phyloP scores from a whole-genome alignment of 2,329 filamentous ascomycete genomes.

The Cadophora luteo-olivacea region DNA sequence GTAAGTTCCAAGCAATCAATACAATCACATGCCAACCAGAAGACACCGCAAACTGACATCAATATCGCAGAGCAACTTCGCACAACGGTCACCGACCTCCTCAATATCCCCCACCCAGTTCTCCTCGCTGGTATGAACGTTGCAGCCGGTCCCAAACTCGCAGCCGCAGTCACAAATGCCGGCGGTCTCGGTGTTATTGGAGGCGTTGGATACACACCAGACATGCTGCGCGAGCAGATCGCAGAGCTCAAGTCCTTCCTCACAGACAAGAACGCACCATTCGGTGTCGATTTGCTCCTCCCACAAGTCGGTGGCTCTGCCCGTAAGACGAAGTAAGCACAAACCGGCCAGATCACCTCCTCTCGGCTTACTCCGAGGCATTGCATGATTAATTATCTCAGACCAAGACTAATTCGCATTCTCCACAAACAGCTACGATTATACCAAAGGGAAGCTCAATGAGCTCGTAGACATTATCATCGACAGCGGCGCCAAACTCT shows the following conservation, averaged over 20 bases:
- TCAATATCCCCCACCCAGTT: constrained; percentile 97
- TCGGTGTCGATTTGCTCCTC: constrained; percentile 91
- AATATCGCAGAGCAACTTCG: constrained; percentile 76
- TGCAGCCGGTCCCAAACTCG: constrained; percentile 93
- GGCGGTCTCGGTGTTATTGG: constrained; percentile 96
- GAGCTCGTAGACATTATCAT: constrained; percentile 93
- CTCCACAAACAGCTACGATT: constrained; percentile 79
- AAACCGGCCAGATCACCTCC: constrained; percentile 11
- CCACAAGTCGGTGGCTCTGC: constrained; percentile 94
- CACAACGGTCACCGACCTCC: constrained; percentile 91
- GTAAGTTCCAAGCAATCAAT: constrained; percentile 56
- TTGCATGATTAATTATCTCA: constrained; percentile 26
- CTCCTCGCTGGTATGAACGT: constrained; percentile 99
- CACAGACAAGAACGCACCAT: constrained; percentile 89
- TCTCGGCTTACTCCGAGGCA: constrained; percentile 19
- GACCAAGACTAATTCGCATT: constrained; percentile 32
- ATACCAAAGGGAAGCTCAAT: constrained; percentile 97
- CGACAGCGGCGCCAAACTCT: constrained; percentile 87
- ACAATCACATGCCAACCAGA: constrained; percentile 37
- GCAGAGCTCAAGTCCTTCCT: constrained; percentile 90
- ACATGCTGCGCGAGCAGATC: constrained; percentile 96
- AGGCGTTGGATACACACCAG: constrained; percentile 93
- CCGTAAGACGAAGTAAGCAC: constrained; percentile 84
- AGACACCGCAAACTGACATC: constrained; percentile 37
- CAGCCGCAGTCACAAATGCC: constrained; percentile 95